A percentile compares a stretch with the other conserved stretches of the same genome.
Evolutionary conservation across 1,139 yeast genomes (phyloP).

Genomic region (Protomyces inundatus): DNA sequence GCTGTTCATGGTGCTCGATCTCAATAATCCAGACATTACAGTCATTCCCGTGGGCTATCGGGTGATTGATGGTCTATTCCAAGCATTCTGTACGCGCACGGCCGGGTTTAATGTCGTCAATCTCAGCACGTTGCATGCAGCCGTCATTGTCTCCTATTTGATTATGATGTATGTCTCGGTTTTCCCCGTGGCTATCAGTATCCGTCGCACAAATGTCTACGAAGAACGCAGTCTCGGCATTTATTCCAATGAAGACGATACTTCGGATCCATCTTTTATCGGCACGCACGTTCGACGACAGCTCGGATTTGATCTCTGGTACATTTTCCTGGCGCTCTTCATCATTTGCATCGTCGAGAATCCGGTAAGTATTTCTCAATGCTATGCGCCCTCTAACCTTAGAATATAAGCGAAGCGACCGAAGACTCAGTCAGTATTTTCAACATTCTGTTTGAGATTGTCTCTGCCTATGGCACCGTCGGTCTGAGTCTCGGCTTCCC

Average conservation of each 20-base stretch:
- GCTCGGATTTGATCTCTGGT: conserved; percentile 92
- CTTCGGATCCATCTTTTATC: conserved; percentile 49
- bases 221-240: conserved; percentile 94
- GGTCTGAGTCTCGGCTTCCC: conserved; percentile 46
- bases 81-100: conserved; percentile 88
- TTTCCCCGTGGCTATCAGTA: conserved; percentile 89
- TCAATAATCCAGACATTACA: conserved; percentile 46
- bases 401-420: not conserved
- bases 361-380: not conserved
- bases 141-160: conserved; percentile 88
- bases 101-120: conserved; percentile 80
- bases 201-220: conserved; percentile 92
- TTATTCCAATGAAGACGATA: conserved; percentile 46
- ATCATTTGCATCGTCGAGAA: conserved; percentile 44
- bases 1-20: conserved; percentile 71
- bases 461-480: conserved; percentile 62
- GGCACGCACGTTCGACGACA: conserved; percentile 89
- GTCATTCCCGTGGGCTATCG: conserved; percentile 60
- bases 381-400: not conserved
- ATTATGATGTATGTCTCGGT: conserved; percentile 94
- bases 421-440: conserved; percentile 58
- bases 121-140: conserved; percentile 69
- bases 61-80: conserved; percentile 75
- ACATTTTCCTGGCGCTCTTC: conserved; percentile 76
- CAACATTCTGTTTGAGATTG: conserved; percentile 73